A percentile compares a stretch with the other conserved stretches of the same genome.
Evolutionary conservation across 2,329 filamentous ascomycete genomes (phyloP).

Genomic region (Cordyceps cicadae): DNA sequence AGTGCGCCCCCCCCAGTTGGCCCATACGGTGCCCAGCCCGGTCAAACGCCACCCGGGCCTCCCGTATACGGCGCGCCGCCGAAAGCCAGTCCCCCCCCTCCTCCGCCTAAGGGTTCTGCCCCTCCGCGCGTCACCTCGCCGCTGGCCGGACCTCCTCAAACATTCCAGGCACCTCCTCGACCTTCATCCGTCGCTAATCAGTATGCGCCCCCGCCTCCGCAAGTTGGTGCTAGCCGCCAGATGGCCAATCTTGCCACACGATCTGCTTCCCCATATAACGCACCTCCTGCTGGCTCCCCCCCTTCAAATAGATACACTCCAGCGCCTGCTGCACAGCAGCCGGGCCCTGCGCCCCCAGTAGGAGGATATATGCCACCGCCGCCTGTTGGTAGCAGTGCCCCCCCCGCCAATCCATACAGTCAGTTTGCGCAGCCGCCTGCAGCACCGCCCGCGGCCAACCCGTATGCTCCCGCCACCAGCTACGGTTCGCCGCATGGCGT

Average conservation of each 20-base stretch:
- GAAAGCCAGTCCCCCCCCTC: conserved; percentile 65
- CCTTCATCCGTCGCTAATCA: conserved; percentile 51
- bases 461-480: conserved; percentile 36
- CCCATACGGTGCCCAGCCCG: conserved; percentile 63
- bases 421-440: conserved; percentile 23
- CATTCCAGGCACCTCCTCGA: conserved; percentile 49
- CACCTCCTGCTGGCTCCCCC: conserved; percentile 62
- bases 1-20: conserved; percentile 60
- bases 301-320: conserved; percentile 70
- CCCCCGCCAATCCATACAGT: conserved; percentile 36
- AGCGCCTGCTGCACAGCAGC: conserved; percentile 48
- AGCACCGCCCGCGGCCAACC: conserved; percentile 23
- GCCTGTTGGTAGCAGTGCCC: conserved; percentile 33
- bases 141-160: conserved; percentile 46
- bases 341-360: conserved; percentile 36
- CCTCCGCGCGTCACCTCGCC: conserved; percentile 68
- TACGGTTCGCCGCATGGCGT: conserved; percentile 40
- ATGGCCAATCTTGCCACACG: conserved; percentile 56
- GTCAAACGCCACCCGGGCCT: conserved; percentile 43
- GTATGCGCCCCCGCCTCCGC: conserved; percentile 46
- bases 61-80: conserved; percentile 53
- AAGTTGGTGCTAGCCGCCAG: conserved; percentile 44
- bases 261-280: conserved; percentile 78
- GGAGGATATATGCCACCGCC: conserved; percentile 32
- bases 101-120: conserved; percentile 72